A percentile compares a stretch with the other conserved stretches of the same genome.
phyloP scores from a whole-genome alignment of 2,329 filamentous ascomycete species.

The Sordariomycetes sp. region DNA sequence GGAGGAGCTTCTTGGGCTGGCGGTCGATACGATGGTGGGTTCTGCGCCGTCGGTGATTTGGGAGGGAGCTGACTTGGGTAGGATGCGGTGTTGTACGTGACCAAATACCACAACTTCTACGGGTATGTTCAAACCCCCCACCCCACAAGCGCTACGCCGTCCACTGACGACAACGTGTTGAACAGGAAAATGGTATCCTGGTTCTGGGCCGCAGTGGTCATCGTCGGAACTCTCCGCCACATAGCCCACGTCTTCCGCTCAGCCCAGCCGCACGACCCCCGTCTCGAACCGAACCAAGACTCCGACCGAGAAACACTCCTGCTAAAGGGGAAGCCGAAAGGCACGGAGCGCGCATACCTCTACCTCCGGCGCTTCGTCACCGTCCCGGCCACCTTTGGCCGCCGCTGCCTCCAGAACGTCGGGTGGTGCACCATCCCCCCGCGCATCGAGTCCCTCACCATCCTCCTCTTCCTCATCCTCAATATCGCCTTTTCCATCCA shows the following conservation, averaged over 20 bases:
- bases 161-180: background rate
- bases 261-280: background rate
- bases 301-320: background rate
- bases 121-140: constrained; percentile 16
- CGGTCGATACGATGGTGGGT: background rate
- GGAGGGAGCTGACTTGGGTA: constrained; percentile 9
- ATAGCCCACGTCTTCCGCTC: background rate
- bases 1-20: background rate
- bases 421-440: constrained; percentile 34
- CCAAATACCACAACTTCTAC: constrained; percentile 22
- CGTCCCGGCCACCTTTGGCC: constrained; percentile 31
- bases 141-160: background rate
- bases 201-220: background rate
- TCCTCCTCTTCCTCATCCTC: constrained; percentile 23
- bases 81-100: constrained; percentile 24
- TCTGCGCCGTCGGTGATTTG: background rate
- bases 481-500: constrained; percentile 24
- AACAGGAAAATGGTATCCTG: background rate
- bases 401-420: constrained; percentile 28
- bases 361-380: constrained; percentile 23
- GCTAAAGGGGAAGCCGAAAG: background rate
- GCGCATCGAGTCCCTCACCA: constrained; percentile 28
- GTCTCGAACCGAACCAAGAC: constrained; percentile 1
- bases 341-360: constrained; percentile 4
- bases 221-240: background rate